Evolutionary conservation across 2,329 filamentous ascomycete genomes (phyloP).

Genomic region (Canariomyces notabilis): DNA sequence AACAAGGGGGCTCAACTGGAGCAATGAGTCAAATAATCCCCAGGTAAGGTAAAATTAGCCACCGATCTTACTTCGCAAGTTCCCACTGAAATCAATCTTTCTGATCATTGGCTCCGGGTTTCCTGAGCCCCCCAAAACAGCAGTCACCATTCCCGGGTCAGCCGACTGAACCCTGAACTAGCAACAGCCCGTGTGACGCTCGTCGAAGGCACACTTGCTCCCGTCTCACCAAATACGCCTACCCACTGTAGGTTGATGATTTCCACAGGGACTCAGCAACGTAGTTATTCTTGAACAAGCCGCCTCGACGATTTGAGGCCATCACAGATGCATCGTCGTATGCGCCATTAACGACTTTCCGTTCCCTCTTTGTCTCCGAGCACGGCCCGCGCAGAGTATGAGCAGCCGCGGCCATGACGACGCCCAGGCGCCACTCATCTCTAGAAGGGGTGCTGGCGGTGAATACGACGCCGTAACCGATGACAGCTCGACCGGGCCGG

Average conservation of each 20-base stretch:
- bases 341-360: neutral
- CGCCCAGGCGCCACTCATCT: slow-evolving; percentile 5
- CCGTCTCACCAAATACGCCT: neutral
- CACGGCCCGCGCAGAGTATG: slow-evolving; percentile 7
- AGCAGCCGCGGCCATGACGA: slow-evolving; percentile 2
- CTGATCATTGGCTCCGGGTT: neutral
- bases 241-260: neutral
- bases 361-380: neutral
- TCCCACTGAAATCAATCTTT: neutral
- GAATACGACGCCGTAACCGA: slow-evolving; percentile 15
- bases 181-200: neutral
- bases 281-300: neutral
- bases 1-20: neutral
- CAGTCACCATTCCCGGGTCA: neutral
- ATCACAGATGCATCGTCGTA: neutral
- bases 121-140: neutral
- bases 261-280: neutral
- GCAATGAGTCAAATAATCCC: neutral
- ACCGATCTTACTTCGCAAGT: neutral
- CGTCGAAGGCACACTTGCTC: neutral
- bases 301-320: neutral
- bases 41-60: neutral
- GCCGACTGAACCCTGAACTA: neutral
- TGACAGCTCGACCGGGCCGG: too few species aligned
- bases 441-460: neutral